Percentiles rank a stretch among this genome's conserved stretches.
Evolutionary conservation across 768 basidiomycete genomes (phyloP).

Genomic region (Rhodotorula sphaerocarpa): DNA sequence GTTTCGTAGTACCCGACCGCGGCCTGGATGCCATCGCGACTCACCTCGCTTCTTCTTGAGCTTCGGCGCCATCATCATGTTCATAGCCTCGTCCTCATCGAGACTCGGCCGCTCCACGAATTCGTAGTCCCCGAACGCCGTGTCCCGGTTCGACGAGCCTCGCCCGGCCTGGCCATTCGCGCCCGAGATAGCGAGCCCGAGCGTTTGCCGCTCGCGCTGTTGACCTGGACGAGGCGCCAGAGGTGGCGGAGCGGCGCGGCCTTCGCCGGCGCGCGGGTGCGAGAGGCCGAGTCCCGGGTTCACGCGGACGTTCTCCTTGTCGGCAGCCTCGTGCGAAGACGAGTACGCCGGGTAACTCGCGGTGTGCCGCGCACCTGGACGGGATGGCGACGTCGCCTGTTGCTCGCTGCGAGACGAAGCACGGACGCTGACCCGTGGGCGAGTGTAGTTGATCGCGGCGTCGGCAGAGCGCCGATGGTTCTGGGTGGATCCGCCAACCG

Average conservation of each 20-base stretch:
- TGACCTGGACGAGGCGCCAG: constrained; percentile 12
- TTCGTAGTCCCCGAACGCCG: constrained; percentile 17
- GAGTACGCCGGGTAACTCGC: background rate
- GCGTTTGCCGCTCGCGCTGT: background rate
- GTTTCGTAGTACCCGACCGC: too few species aligned
- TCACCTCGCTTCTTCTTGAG: constrained; percentile 31
- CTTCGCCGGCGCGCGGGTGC: background rate
- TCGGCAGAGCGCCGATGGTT: constrained; percentile 26
- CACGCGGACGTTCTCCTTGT: constrained; percentile 28
- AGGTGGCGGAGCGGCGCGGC: background rate
- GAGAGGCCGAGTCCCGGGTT: constrained; percentile 20
- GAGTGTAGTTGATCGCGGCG: background rate
- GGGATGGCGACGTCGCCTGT: constrained; percentile 1
- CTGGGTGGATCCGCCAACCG: constrained; percentile 8
- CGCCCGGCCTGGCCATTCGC: background rate
- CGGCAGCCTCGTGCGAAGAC: background rate
- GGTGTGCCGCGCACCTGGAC: background rate
- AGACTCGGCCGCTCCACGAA: constrained; percentile 27
- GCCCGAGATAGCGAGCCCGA: constrained; percentile 11
- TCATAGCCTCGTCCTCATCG: constrained; percentile 12
- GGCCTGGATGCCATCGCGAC: background rate
- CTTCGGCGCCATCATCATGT: background rate
- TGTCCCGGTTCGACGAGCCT: background rate
- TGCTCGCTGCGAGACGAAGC: constrained; percentile 16
- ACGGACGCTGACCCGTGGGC: constrained; percentile 17